Evolutionary conservation across 202 grass and related monocot species (phyloP).

Genomic region (Schoenoplectus tabernaemontani): DNA sequence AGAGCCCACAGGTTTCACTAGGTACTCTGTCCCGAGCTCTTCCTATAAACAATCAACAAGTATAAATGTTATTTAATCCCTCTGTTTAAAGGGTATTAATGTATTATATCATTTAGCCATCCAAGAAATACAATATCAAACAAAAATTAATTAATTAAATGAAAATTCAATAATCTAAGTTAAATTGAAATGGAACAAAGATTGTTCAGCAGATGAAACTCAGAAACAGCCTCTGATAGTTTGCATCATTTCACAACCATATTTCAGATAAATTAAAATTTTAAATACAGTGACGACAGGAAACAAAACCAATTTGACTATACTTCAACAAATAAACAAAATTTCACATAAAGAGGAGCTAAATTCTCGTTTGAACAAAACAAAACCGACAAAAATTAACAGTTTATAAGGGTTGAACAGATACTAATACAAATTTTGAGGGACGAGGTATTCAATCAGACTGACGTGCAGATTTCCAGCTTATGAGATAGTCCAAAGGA

Average conservation of each 20-base stretch:
- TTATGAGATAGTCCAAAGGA: background rate
- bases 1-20: background rate
- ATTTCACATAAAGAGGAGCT: no score
- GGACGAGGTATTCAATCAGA: background rate
- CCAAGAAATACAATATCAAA: no score
- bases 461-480: constrained; percentile 23
- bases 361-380: background rate
- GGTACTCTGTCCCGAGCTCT: constrained; percentile 10
- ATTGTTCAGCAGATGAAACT: constrained; percentile 12
- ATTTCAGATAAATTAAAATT: background rate
- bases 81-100: no score
- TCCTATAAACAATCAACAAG: background rate
- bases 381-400: background rate
- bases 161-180: no score
- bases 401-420: background rate
- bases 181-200: constrained; percentile 12
- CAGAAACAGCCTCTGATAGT: constrained; percentile 27
- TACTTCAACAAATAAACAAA: background rate
- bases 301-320: background rate
- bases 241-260: constrained; percentile 16
- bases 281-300: background rate
- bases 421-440: background rate
- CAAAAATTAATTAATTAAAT: no score
- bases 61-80: background rate
- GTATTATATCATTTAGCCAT: no score